Base-by-base conservation (phyloP, 2,329 filamentous ascomycete species). In the Orbilia quercus region DNA sequence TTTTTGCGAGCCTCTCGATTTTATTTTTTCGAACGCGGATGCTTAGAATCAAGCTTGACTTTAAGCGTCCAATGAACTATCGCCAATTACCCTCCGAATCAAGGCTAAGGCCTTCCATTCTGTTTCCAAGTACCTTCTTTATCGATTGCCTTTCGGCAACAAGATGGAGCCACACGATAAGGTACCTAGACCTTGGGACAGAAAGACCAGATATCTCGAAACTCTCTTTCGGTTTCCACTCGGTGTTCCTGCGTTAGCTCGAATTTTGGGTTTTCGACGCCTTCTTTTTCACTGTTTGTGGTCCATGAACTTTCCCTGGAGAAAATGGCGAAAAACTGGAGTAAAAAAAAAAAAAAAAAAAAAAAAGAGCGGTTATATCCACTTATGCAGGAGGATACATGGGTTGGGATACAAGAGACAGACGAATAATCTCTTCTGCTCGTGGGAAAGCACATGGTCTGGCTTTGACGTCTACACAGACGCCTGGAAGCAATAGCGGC, bases 381-480 rank as follows among this genome's bases (percentile, higher is more conserved):
- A 72, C 67, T 65, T 44, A 72, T 72, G 67, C 67, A 72, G 67
- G 67, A 72, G 67, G 23, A 72, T 47, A 45, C 53, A 47, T 53
- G 44, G 67, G 54, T 72, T 72, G 4, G 28, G 28, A 31, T n/a
- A n/a, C 28, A 9, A 31, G 67, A 72, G 45, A 36, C 60, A 20
- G 40, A 59, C n/a, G n/a, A n/a, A n/a, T n/a, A 58, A 48, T 45
- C 31, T 31, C 22, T 60, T 20, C 44, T 50, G 18, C 40, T 48
- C 36, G 57, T 57, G 51, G 62, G 44, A 66, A 47, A 67, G 45
- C 51, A 71, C 57, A 50, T 63, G 65, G 20, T 42, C 51, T 58
- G 50, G 57, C 66, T 63, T 64, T 59, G 45, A 65, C 67, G 59
- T 72, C 67, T 72, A 72, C 59, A 72, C 67, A 72, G 67, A 72